phyloP scores from a whole-genome alignment of 177 flowering plant species.

The Vitis hybrid region DNA sequence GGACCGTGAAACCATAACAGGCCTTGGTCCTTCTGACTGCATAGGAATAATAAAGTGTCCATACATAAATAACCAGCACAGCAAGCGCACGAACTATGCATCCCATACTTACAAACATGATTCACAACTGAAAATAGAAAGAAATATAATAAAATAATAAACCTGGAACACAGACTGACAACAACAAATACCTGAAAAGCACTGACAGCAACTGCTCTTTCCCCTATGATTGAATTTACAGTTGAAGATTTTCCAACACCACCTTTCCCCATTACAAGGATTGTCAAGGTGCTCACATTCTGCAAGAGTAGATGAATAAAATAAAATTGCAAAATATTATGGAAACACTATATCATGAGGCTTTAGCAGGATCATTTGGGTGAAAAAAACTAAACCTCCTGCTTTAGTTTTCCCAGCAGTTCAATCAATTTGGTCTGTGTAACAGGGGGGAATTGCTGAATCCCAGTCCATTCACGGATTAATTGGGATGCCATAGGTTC shows the following conservation, averaged over 20 bases:
- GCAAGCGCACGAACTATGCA: background rate
- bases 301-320: conserved; percentile 16
- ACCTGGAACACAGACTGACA: background rate
- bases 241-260: conserved; percentile 99
- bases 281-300: conserved; percentile 80
- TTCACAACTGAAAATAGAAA: background rate
- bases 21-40: conserved; percentile 81
- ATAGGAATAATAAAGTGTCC: background rate
- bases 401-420: conserved; percentile 71
- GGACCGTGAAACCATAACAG: conserved; percentile 81
- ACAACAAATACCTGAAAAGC: conserved; percentile 70
- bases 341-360: background rate
- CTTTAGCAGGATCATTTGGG: background rate
- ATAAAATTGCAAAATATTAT: background rate
- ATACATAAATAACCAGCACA: conserved; percentile 1
- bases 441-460: conserved; percentile 81
- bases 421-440: conserved; percentile 76
- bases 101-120: background rate
- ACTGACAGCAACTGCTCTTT: conserved; percentile 79
- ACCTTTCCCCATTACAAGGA: conserved; percentile 97
- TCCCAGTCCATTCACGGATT: conserved; percentile 78
- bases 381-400: conserved; percentile 53
- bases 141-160: background rate
- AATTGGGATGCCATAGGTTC: conserved; percentile 16
- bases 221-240: conserved; percentile 90